Evolutionary conservation across 495 filamentous ascomycete species (phyloP), one percentile per base, ranked within the genome.

Genomic region (Penicillium goetzii): DNA sequence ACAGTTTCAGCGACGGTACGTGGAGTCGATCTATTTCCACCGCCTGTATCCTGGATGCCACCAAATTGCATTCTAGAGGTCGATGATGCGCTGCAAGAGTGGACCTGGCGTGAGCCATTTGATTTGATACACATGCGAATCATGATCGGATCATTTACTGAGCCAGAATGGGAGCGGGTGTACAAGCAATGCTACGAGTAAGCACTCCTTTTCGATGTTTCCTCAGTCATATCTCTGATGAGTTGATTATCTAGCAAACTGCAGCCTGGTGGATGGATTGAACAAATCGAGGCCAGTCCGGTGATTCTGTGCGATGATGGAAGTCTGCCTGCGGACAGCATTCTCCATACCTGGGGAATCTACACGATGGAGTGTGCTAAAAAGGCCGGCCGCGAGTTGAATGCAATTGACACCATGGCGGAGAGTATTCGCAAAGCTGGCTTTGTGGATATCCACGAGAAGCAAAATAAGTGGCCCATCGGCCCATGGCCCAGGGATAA

Each of bases 211-310:
- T 17, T 14, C 10, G 19, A 47, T 25, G 43, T 9, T 10, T 25
- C 43, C 21, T 4, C 19, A 12, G 11, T 25, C 10, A 25, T 10
- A 45, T 47, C 41, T 34, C 33, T 34, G 43, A 21, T 12, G 6
- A 58, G 7, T 11, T n/a, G 11, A 40, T 19, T 10, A 33, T 28
- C 23, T 25, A 67, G 64, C 8, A 65, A 66, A 40, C 64, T 72
- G 7, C 73, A 47, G 69, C 83, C 83, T 1, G 82, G 84, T 47
- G 84, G 80, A 25, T 86, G 80, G 71, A 71, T 85, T 33, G 85
- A 87, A 61, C 67, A 83, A 53, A 76, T 84, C 51, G 84, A 87
- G 50, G 61, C 80, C 5, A 60, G 67, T 50, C 68, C 73, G 47
- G 34, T 56, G 41, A 68, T 79, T 17, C 43, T 60, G 1, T 76